Evolutionary conservation across 345 rosid species (phyloP), one percentile per base, ranked within the genome.

Genomic region (Raphanus raphanistrum): DNA sequence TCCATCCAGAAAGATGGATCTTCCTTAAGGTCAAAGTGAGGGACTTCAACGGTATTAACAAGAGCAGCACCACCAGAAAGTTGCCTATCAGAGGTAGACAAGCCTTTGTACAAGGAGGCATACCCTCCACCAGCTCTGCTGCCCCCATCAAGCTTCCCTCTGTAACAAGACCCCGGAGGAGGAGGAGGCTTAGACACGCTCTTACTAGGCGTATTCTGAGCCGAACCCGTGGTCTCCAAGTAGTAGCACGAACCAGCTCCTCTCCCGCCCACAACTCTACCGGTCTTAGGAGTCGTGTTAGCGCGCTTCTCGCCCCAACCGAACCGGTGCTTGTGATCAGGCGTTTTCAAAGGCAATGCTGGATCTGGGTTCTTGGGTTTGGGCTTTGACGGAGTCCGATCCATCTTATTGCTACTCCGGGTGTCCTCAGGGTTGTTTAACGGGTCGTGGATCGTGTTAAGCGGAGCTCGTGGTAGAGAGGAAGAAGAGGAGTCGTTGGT

Each of bases 1-100:
- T 94, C 98, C 97, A 94, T 89, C 98, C 98, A 94, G 83, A 94
- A 94, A 2, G 97, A 91, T 28, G 97, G 94, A 82, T 94, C 92
- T 68, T 92, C 98, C 67, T 85, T 90, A 59, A 94, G 93, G 73
- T 90, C 87, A 79, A 92, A 95, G 86, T 95, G 96, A 87, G 99
- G 93, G 1, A 92, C 98, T 85, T 92, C 94, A 60, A 88, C 90
- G 6, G 89, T 84, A 68, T 90, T 90, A 72, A 90, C 90, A 75
- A 85, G 31, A 28, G 31, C 31, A 28, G 31, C 31, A 28, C 3
- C 76, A 10, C 66, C 16, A 1, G 87, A 81, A 25, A 81, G 63
- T 8, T 82, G 82, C 66, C 84, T 87, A 71, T 81, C 41, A 55
- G 90, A 79, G 54, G 85, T 84, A 7, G 96, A 90, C 68, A 79